phyloP scores from a whole-genome alignment of 2,329 filamentous ascomycete species.

The Raffaelea deltoideospora region DNA sequence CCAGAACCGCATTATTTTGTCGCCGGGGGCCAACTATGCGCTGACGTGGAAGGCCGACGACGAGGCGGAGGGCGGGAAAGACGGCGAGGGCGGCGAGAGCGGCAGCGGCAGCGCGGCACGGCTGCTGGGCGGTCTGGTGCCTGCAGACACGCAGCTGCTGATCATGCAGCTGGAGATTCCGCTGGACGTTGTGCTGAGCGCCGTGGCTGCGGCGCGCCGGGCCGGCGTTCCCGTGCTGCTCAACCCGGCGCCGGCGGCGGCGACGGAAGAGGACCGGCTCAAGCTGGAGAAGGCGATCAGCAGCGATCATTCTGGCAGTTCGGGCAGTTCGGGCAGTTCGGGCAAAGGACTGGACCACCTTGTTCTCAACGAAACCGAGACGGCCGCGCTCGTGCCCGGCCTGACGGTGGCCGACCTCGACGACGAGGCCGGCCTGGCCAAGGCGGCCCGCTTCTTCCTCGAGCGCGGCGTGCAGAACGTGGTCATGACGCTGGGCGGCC shows the following conservation, averaged over 20 bases:
- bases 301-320: too few species aligned
- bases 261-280: conserved; percentile 36
- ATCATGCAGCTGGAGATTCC: conserved; percentile 49
- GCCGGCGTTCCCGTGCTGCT: conserved; percentile 40
- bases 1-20: conserved; percentile 64
- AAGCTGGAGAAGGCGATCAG: conserved; percentile 38
- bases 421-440: conserved; percentile 15
- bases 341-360: conserved; percentile 41
- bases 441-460: conserved; percentile 38
- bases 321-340: neutral
- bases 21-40: conserved; percentile 53
- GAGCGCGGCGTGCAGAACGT: conserved; percentile 55
- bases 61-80: conserved; percentile 1
- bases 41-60: conserved; percentile 21
- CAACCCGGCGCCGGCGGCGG: conserved; percentile 57
- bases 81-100: neutral
- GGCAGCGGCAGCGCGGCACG: too few species aligned
- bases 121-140: conserved; percentile 10
- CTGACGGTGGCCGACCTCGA: conserved; percentile 18
- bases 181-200: conserved; percentile 32
- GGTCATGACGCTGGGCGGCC: conserved; percentile 69
- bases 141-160: conserved; percentile 33
- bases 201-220: conserved; percentile 25
- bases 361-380: conserved; percentile 63
- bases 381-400: conserved; percentile 44